A percentile compares a stretch with the other conserved stretches of the same genome.
Evolutionary conservation across 164 flowering plant genomes (phyloP).

Genomic region (Pachysandra terminalis): DNA sequence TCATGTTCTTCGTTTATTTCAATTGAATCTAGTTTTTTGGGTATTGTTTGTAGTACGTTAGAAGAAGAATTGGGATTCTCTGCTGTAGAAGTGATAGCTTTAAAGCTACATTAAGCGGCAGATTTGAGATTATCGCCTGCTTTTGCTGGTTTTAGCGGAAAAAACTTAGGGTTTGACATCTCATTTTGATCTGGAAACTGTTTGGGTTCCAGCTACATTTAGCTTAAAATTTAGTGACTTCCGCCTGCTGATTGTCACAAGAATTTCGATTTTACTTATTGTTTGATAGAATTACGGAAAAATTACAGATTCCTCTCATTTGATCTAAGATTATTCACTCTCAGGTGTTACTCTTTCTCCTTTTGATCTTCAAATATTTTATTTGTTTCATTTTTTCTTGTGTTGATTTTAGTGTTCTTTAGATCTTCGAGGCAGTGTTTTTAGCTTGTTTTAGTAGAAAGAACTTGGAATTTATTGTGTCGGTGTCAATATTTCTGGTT

Average conservation of each 20-base stretch:
- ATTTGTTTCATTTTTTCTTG: slow-evolving; percentile 1
- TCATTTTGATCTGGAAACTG: slow-evolving; percentile 13
- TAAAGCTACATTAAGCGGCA: slow-evolving; percentile 13
- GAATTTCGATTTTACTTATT: background rate
- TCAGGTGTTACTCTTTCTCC: background rate
- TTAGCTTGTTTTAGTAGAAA: background rate
- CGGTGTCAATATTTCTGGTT: slow-evolving; percentile 2
- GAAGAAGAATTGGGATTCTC: no score
- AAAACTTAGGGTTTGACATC: background rate
- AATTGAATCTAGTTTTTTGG: background rate
- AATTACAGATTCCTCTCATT: background rate
- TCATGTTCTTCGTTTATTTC: background rate
- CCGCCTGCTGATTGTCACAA: background rate
- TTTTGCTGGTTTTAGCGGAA: background rate
- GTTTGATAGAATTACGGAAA: background rate
- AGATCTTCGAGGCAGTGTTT: background rate
- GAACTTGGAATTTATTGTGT: background rate
- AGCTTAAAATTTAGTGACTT: slow-evolving; percentile 6
- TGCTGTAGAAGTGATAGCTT: background rate
- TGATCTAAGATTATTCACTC: background rate
- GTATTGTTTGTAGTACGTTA: background rate
- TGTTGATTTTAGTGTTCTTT: background rate
- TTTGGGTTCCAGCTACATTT: slow-evolving; percentile 20
- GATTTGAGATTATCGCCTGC: slow-evolving; percentile 13
- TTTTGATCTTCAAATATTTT: background rate